phyloP scores from a whole-genome alignment of 2,329 filamentous ascomycete genomes.

The Pseudogymnoascus sp. region DNA sequence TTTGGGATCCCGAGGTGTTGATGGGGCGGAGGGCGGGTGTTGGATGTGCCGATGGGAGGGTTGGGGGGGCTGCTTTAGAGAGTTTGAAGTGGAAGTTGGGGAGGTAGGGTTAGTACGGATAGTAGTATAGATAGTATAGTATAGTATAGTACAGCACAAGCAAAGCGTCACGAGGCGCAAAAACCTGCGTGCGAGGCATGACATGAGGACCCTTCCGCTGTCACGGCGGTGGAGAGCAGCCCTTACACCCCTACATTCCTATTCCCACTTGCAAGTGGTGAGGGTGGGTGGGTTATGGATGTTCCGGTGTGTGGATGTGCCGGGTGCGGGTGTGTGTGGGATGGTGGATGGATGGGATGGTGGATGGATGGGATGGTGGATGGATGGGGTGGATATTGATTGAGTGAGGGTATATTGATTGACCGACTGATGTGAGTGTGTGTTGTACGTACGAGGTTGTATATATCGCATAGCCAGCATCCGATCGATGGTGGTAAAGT shows the following conservation, averaged over 20 bases:
- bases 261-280: too few species aligned
- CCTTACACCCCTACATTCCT: too few species aligned
- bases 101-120: neutral
- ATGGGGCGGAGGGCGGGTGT: neutral
- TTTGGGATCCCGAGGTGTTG: neutral
- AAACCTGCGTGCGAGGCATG: neutral
- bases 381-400: neutral
- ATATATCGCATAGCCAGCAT: too few species aligned
- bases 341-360: neutral
- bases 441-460: too few species aligned
- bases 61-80: neutral
- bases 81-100: too few species aligned
- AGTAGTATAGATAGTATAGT: too few species aligned
- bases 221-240: neutral
- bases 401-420: too few species aligned
- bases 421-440: neutral
- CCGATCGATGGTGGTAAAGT: too few species aligned
- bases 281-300: neutral
- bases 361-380: neutral
- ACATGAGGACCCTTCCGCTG: neutral
- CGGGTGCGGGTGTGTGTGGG: neutral
- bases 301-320: neutral
- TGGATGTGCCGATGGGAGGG: neutral
- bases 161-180: neutral
- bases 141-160: neutral